These are phyloP conservation scores for Aureobasidium musti DNA, from an alignment of 2,329 filamentous ascomycete genomes.

Conservation along the genomic window DNA sequence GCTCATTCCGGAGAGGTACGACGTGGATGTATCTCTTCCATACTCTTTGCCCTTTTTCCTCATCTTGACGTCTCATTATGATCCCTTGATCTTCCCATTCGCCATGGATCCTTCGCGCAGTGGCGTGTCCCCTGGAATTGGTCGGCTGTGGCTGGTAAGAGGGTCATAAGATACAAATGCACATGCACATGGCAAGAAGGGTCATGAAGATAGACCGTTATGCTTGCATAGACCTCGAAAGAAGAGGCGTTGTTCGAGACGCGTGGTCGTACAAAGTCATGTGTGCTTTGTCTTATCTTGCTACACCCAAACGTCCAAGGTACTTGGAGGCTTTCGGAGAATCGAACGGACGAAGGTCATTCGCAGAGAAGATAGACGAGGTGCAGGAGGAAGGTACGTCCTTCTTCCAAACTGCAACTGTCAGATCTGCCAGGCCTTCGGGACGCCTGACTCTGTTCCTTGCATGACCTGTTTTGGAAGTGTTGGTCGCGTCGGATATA, in stretches of 20 bases:
- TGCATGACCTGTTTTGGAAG: neutral
- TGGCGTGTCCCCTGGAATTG: neutral
- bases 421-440: too few relatives aligned
- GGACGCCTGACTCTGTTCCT: neutral
- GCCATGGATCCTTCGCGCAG: neutral
- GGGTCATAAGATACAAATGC: neutral
- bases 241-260: neutral
- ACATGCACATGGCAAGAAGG: slow-evolving; percentile 16
- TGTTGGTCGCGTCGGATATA: neutral
- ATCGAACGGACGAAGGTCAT: neutral
- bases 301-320: neutral
- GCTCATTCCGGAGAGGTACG: neutral
- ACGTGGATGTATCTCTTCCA: neutral
- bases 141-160: neutral
- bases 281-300: neutral
- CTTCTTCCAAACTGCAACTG: too few relatives aligned
- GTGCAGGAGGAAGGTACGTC: too few relatives aligned
- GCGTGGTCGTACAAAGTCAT: slow-evolving; percentile 3
- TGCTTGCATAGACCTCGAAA: slow-evolving; percentile 4
- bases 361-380: neutral
- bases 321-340: neutral
- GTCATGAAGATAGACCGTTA: neutral
- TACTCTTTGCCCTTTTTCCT: neutral
- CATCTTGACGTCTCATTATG: neutral
- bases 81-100: slow-evolving; percentile 2